Percentiles rank a stretch among this genome's conserved stretches.
Evolutionary conservation across 2,329 filamentous ascomycete species (phyloP).

Genomic region (Exophiala bonariae): DNA sequence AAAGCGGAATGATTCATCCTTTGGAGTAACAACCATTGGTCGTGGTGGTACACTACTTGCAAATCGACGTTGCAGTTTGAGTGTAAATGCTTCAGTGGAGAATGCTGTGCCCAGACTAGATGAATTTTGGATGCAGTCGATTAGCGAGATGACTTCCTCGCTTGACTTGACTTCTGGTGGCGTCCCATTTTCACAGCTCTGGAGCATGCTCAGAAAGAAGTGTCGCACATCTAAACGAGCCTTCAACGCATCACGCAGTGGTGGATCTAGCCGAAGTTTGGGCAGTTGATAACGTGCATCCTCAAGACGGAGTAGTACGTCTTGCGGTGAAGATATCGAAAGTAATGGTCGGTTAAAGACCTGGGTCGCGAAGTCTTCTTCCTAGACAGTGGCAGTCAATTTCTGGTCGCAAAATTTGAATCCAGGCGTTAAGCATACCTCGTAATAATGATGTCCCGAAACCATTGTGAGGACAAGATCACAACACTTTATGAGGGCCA

Average conservation of each 20-base stretch:
- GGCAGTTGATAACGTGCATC: slow-evolving; percentile 57
- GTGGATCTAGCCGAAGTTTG: slow-evolving; percentile 34
- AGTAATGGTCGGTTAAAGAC: slow-evolving; percentile 81
- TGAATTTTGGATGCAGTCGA: slow-evolving; percentile 61
- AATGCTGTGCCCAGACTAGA: slow-evolving; percentile 65
- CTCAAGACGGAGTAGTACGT: slow-evolving; percentile 57
- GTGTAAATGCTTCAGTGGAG: slow-evolving; percentile 74
- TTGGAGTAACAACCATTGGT: slow-evolving; percentile 73
- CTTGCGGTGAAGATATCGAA: slow-evolving; percentile 58
- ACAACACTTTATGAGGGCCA: slow-evolving; percentile 81
- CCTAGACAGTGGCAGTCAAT: slow-evolving; percentile 49
- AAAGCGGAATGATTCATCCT: slow-evolving; percentile 69
- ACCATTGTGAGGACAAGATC: slow-evolving; percentile 75
- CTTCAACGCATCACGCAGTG: slow-evolving; percentile 57
- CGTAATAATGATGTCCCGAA: slow-evolving; percentile 83
- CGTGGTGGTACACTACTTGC: slow-evolving; percentile 92
- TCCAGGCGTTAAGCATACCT: slow-evolving; percentile 54
- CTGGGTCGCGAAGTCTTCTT: slow-evolving; percentile 95
- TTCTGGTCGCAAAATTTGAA: not conserved
- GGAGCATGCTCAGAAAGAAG: slow-evolving; percentile 43
- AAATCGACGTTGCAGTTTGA: slow-evolving; percentile 84
- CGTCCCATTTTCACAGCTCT: slow-evolving; percentile 4
- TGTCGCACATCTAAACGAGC: slow-evolving; percentile 62
- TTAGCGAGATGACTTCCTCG: slow-evolving; percentile 23
- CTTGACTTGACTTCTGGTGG: not conserved